These are phyloP conservation scores for Pleurotus pulmonarius DNA, from an alignment of 768 basidiomycete genomes.

Conservation along the genomic window DNA sequence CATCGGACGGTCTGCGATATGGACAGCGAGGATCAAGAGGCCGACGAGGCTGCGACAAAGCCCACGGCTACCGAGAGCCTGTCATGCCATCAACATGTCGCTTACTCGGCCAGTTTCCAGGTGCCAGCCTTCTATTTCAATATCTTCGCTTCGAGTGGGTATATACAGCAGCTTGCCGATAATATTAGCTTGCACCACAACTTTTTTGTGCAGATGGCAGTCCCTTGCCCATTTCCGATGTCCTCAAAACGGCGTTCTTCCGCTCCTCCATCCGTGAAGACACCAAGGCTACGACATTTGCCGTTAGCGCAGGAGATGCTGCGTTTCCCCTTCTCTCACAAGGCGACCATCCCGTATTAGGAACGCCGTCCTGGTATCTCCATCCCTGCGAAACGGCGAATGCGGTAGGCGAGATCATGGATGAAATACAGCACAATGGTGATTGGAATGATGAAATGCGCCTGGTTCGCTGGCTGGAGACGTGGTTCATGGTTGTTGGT, in stretches of 20 bases:
- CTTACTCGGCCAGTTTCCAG: conserved; percentile 74
- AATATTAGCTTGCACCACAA: conserved; percentile 5
- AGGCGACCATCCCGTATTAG: conserved; percentile 80
- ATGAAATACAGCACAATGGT: conserved; percentile 32
- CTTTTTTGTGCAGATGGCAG: conserved; percentile 50
- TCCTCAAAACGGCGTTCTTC: conserved; percentile 60
- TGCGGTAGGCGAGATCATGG: conserved; percentile 67
- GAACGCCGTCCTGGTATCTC: conserved; percentile 76
- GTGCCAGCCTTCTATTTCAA: conserved; percentile 86
- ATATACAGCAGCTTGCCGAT: conserved; percentile 1
- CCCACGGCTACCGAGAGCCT: conserved; percentile 26
- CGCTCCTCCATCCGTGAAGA: conserved; percentile 40
- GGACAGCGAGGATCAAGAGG: conserved; percentile 15
- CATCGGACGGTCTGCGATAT: conserved; percentile 12
- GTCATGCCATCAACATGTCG: conserved; percentile 60
- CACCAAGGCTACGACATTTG: conserved; percentile 47
- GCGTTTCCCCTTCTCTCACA: conserved; percentile 79
- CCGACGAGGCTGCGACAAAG: conserved; percentile 38
- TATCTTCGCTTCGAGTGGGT: conserved; percentile 62
- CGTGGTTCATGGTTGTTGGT: conserved; percentile 77
- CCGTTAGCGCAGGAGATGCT: conserved; percentile 44
- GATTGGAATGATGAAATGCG: conserved; percentile 26
- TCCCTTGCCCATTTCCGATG: conserved; percentile 51
- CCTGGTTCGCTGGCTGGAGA: conserved; percentile 54
- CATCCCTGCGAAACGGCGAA: conserved; percentile 80